Percentiles rank a stretch among this genome's conserved stretches.
phyloP scores from a whole-genome alignment of 2,329 filamentous ascomycete species.

The Penicillium freii region DNA sequence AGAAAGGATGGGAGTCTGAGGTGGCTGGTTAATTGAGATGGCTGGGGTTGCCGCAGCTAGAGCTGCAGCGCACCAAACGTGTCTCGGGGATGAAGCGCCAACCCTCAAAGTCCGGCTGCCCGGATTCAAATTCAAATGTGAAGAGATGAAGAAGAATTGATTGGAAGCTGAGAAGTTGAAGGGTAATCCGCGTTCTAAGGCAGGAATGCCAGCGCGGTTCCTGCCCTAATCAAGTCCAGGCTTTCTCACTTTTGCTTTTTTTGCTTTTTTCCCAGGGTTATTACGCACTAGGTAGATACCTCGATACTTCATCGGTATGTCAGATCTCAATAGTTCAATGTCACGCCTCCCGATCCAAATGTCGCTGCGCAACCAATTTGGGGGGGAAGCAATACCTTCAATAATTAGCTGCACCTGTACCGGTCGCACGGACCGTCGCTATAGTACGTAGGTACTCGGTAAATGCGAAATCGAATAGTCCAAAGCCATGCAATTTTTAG shows the following conservation, averaged over 20 bases:
- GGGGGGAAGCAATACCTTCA: slow-evolving; percentile 1
- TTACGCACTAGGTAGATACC: neutral
- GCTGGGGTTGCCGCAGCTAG: slow-evolving; percentile 34
- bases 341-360: neutral
- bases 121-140: neutral
- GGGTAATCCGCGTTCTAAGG: neutral
- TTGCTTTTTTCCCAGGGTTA: neutral
- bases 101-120: neutral
- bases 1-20: slow-evolving; percentile 15
- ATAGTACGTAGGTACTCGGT: neutral
- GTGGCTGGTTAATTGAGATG: slow-evolving; percentile 44
- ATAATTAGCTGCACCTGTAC: slow-evolving; percentile 1
- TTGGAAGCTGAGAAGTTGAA: neutral
- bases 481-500: neutral
- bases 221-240: neutral
- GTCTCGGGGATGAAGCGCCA: slow-evolving; percentile 15
- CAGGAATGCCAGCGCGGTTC: neutral
- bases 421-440: neutral
- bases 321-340: neutral
- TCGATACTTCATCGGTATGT: neutral
- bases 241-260: neutral
- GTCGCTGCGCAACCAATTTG: neutral
- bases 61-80: slow-evolving; percentile 26
- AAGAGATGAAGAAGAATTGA: neutral
- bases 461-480: neutral